A percentile compares a stretch with the other conserved stretches of the same genome.
These are phyloP conservation scores for Lathyrus tuberosus DNA, from an alignment of 306 rosid genomes.

Conservation along the genomic window DNA sequence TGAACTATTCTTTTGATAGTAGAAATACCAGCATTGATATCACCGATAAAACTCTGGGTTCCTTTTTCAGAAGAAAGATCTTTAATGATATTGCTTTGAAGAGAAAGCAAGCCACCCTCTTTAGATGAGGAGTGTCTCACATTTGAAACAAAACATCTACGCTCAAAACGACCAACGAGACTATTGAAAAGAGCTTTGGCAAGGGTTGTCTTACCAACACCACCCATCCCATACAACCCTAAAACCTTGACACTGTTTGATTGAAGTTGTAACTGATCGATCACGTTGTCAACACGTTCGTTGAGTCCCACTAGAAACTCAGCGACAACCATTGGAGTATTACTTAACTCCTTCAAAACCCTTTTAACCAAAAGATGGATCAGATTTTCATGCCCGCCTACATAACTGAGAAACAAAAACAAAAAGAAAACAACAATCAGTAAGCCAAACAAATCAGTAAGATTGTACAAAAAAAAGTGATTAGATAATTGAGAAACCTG, in stretches of 20 bases:
- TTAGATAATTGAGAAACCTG: not conserved
- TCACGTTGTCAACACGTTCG: slow-evolving; percentile 40
- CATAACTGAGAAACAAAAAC: slow-evolving; percentile 26
- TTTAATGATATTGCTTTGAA: slow-evolving; percentile 39
- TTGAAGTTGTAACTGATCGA: slow-evolving; percentile 38
- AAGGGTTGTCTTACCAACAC: slow-evolving; percentile 74
- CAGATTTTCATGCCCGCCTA: slow-evolving; percentile 25
- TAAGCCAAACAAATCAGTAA: no score
- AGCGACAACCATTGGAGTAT: slow-evolving; percentile 51
- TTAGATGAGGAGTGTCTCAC: slow-evolving; percentile 51
- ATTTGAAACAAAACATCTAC: slow-evolving; percentile 54
- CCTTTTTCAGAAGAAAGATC: slow-evolving; percentile 31
- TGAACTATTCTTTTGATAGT: slow-evolving; percentile 23
- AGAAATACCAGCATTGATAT: slow-evolving; percentile 34
- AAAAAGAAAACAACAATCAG: not conserved
- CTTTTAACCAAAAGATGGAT: slow-evolving; percentile 40
- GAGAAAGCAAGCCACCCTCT: slow-evolving; percentile 46
- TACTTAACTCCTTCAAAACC: slow-evolving; percentile 50
- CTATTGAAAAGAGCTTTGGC: slow-evolving; percentile 62
- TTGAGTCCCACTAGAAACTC: slow-evolving; percentile 58
- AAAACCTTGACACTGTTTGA: slow-evolving; percentile 50
- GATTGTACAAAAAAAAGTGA: no score
- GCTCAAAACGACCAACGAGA: slow-evolving; percentile 45
- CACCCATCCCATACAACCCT: slow-evolving; percentile 67
- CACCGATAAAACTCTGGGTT: not conserved